phyloP scores from a whole-genome alignment of 2,329 filamentous ascomycete species.

The Raffaelea albimanens region DNA sequence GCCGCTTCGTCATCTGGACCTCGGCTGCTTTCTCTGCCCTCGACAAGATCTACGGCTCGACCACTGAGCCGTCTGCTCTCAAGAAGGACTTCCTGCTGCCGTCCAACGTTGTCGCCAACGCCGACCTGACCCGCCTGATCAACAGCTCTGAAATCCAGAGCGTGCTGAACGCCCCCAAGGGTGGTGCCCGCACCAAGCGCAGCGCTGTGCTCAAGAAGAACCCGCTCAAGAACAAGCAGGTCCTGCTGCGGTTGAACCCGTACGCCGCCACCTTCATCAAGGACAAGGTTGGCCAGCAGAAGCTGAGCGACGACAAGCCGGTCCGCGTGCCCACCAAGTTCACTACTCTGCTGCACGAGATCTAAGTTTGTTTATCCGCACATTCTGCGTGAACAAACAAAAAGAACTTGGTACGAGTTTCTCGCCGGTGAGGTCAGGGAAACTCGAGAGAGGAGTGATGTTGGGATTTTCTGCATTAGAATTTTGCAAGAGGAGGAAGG shows the following conservation, averaged over 20 bases:
- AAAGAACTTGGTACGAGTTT: too few relatives aligned
- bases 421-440: too few relatives aligned
- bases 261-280: constrained; percentile 88
- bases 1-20: constrained; percentile 98
- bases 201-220: constrained; percentile 98
- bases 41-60: constrained; percentile 93
- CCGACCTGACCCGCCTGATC: constrained; percentile 95
- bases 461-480: too few relatives aligned
- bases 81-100: constrained; percentile 99
- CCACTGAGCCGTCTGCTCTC: constrained; percentile 76
- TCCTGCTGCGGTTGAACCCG: constrained; percentile 96
- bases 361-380: too few relatives aligned
- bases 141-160: constrained; percentile 98
- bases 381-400: too few relatives aligned
- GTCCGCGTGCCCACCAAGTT: constrained; percentile 15
- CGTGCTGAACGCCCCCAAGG: constrained; percentile 86
- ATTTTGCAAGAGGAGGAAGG: too few relatives aligned
- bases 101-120: constrained; percentile 83
- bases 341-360: constrained; percentile 17
- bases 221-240: constrained; percentile 97
- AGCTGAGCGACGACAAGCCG: constrained; percentile 24
- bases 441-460: too few relatives aligned
- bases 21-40: constrained; percentile 94
- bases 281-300: constrained; percentile 69
- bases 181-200: constrained; percentile 83